Evolutionary conservation across 2,329 filamentous ascomycete species (phyloP), one percentile per base, ranked within the genome.

Genomic region (Geosmithia morbida): DNA sequence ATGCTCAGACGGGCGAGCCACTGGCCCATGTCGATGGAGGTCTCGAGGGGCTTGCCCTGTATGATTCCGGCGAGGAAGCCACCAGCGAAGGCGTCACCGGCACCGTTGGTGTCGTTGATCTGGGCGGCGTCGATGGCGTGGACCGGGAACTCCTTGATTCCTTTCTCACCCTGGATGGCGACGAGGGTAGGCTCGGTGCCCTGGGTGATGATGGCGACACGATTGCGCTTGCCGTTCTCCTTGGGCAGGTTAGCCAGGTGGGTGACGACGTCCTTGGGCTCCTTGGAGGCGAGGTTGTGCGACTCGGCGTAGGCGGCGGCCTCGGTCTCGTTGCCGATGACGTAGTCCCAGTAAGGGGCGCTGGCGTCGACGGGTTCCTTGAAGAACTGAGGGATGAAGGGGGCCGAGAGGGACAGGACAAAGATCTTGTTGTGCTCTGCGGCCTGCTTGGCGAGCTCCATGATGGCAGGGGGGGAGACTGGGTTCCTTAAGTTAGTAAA

Each of bases 381-480:
- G 83, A 97, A 98, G 77, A 96, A 95, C 63, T 94, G 85, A 40
- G 84, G 73, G 60, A 98, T 95, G 74, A 98, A 98, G 50, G 92
- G 92, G 7, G 92, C 92, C 46, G 87, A 92, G 51, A 98, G 79
- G 56, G 88, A 94, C 57, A 98, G 81, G 57, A 89, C 79, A 66
- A 97, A 94, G 52, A 75, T 74, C 80, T 98, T 98, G 77, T 97
- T 83, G 66, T 87, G 81, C 54, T 75, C 71, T 40, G 87, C 89
- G 49, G 92, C 90, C 69, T 97, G 85, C 67, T 94, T 83, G 55
- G 84, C 90, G 45, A 98, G 77, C 54, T 88, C 87, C 74, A 89
- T 73, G 62, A 95, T 88, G 54, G 92, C 90, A 19, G 85, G 81
- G 43, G 90, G 87, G 68, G 83, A 95, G 61, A 98, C 92, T 72